Conservation (phyloP, 169 alveolate species). For the Ichthyophthirius multifiliis region DNA sequence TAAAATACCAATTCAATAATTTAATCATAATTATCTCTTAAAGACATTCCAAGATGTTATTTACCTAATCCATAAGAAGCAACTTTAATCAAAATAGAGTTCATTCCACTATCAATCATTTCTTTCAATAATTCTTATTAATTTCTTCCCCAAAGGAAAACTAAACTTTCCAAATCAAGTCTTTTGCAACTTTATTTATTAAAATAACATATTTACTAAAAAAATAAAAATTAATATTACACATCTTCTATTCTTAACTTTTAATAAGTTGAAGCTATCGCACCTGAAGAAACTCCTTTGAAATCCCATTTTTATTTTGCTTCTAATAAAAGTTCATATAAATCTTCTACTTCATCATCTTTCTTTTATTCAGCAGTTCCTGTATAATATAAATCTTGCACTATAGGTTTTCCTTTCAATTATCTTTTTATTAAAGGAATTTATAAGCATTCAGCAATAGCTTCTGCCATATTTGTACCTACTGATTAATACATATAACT, state of each 20-base stretch:
- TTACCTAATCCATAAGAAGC: constrained; percentile 88
- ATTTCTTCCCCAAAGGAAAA: constrained; percentile 85
- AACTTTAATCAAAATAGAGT: constrained; percentile 88
- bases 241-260: constrained; percentile 95
- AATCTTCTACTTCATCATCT: constrained; percentile 96
- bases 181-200: constrained; percentile 21
- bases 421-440: constrained; percentile 87
- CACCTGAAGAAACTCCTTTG: constrained; percentile 94
- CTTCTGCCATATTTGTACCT: constrained; percentile 90
- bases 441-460: constrained; percentile 93
- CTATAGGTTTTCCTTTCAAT: constrained; percentile 77
- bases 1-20: constrained; percentile 36
- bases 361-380: constrained; percentile 54
- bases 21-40: constrained; percentile 51
- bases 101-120: constrained; percentile 89
- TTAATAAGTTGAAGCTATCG: constrained; percentile 96
- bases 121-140: constrained; percentile 86
- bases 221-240: constrained; percentile 65
- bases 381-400: constrained; percentile 79
- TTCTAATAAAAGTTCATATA: constrained; percentile 75
- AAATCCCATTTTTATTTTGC: constrained; percentile 77
- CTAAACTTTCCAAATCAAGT: constrained; percentile 59
- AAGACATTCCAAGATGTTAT: constrained; percentile 88
- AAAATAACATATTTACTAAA: neutral
- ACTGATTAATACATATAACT: constrained; percentile 96